These are phyloP conservation scores for Zygosaccharomyces bailii DNA, from an alignment of 805 yeast genomes.

Conservation along the genomic window DNA sequence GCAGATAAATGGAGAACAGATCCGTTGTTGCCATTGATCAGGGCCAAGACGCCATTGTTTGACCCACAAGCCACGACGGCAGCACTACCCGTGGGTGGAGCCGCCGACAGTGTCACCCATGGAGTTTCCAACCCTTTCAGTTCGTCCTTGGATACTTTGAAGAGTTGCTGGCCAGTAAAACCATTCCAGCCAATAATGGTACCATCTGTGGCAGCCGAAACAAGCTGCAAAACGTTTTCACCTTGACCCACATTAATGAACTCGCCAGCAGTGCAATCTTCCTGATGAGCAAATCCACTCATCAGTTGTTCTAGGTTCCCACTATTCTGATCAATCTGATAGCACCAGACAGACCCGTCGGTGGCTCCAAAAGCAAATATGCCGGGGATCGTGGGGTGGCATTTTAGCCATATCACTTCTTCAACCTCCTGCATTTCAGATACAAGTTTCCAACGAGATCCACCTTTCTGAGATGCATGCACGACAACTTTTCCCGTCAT, in stretches of 20 bases:
- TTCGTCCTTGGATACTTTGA: slow-evolving; percentile 60
- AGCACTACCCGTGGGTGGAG: slow-evolving; percentile 40
- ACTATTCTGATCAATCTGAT: slow-evolving; percentile 54
- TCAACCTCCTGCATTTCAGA: slow-evolving; percentile 81
- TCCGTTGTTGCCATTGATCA: slow-evolving; percentile 76
- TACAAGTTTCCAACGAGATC: slow-evolving; percentile 74
- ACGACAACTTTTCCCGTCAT: slow-evolving; percentile 86
- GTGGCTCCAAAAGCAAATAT: slow-evolving; percentile 88
- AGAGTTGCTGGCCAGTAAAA: slow-evolving; percentile 66
- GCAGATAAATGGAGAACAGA: slow-evolving; percentile 61
- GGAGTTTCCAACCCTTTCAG: slow-evolving; percentile 77
- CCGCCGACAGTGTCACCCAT: slow-evolving; percentile 70
- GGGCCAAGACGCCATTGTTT: slow-evolving; percentile 78
- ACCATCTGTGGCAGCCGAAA: slow-evolving; percentile 83
- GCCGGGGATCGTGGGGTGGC: slow-evolving; percentile 68
- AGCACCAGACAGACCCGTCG: slow-evolving; percentile 95
- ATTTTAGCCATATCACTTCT: slow-evolving; percentile 78
- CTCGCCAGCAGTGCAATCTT: slow-evolving; percentile 75
- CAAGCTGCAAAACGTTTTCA: slow-evolving; percentile 59
- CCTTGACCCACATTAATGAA: slow-evolving; percentile 58
- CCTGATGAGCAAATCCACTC: slow-evolving; percentile 77
- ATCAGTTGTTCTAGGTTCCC: slow-evolving; percentile 64
- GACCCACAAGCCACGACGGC: slow-evolving; percentile 74
- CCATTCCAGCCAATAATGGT: slow-evolving; percentile 87
- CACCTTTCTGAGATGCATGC: slow-evolving; percentile 67